Percentiles rank a stretch among this genome's conserved stretches.
Conservation (phyloP, 306 rosid species). For the Urtica urens region DNA sequence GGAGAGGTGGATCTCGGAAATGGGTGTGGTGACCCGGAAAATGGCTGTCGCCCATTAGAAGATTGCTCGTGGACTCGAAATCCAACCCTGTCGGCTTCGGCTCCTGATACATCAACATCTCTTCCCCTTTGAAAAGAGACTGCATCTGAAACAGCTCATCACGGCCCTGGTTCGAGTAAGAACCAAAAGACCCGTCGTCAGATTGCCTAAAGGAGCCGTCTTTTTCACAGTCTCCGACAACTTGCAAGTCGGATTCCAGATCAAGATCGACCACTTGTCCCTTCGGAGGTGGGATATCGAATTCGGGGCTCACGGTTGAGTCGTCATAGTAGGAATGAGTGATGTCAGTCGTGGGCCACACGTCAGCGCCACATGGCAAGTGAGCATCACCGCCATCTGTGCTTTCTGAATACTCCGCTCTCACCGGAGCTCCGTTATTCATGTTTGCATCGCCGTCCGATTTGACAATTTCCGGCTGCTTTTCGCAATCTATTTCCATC, state of each 20-base stretch:
- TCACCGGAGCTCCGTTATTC: no score
- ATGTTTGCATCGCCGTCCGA: slow-evolving; percentile 22
- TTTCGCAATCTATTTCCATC: slow-evolving; percentile 24
- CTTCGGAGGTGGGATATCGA: slow-evolving; percentile 37
- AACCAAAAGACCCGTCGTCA: slow-evolving; percentile 39
- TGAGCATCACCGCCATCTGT: slow-evolving; percentile 28
- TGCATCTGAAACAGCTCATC: slow-evolving; percentile 43
- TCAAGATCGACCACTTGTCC: slow-evolving; percentile 46
- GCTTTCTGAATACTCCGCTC: slow-evolving; percentile 28
- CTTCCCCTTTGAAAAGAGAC: slow-evolving; percentile 60
- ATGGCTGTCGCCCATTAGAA: slow-evolving; percentile 40
- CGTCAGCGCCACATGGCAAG: slow-evolving; percentile 35
- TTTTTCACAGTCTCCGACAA: slow-evolving; percentile 38
- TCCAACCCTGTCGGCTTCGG: slow-evolving; percentile 48
- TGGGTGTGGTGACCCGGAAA: slow-evolving; percentile 57
- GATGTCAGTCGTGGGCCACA: slow-evolving; percentile 50
- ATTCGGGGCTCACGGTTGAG: slow-evolving; percentile 42
- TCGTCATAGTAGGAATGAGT: slow-evolving; percentile 62
- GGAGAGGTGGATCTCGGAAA: slow-evolving; percentile 42
- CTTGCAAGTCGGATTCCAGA: slow-evolving; percentile 47
- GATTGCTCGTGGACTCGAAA: slow-evolving; percentile 39
- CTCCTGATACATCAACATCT: slow-evolving; percentile 43
- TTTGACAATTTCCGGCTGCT: slow-evolving; percentile 11
- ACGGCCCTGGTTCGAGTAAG: slow-evolving; percentile 55
- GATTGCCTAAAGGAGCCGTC: slow-evolving; percentile 39